Evolutionary conservation across 2,329 filamentous ascomycete species (phyloP), one percentile per base, ranked within the genome.

Genomic region (Colletotrichum sp.): DNA sequence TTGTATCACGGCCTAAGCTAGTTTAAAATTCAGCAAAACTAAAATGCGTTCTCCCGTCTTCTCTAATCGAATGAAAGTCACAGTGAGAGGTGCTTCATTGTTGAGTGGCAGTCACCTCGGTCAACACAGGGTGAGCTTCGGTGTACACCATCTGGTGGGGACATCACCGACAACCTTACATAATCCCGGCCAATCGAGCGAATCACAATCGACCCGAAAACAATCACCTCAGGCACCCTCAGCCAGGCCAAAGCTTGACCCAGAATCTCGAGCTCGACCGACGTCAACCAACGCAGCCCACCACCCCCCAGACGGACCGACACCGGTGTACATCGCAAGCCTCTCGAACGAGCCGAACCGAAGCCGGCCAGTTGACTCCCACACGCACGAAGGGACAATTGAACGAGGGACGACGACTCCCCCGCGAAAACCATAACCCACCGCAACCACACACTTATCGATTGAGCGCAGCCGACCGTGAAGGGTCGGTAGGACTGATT

Each of bases 401-500:
- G 60, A 43, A 64, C 36, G 32, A 32, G 28, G 28, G 24, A 61
- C 21, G 28, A 34, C 32, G 26, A 13, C 60, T 8, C 28, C 32
- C 60, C 21, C 32, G 60, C 28, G n/a, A 64, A 26, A 43, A 28
- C 52, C 10, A n/a, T 1, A 71, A 32, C 34, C 52, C 4, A 58
- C 66, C 16, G 24, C 38, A 15, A 15, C 24, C 28, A 16, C 61
- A 52, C 16, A 36, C 18, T 30, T 15, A 55, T 36, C 61, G 34
- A 36, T 24, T 60, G 66, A 75, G 38, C 74, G 71, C 65, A 75
- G 71, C 71, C 78, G 73, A 75, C 71, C 70, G 71, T 61, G 64
- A 34, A 48, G 48, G 65, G 66, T 76, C 73, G 70, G 73, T 73
- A 69, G 58, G 70, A 79, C 76, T 78, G 71, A 78, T 66, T 77